Conservation (phyloP, 2,329 filamentous ascomycete species). For the Aspergillus amoenus region DNA sequence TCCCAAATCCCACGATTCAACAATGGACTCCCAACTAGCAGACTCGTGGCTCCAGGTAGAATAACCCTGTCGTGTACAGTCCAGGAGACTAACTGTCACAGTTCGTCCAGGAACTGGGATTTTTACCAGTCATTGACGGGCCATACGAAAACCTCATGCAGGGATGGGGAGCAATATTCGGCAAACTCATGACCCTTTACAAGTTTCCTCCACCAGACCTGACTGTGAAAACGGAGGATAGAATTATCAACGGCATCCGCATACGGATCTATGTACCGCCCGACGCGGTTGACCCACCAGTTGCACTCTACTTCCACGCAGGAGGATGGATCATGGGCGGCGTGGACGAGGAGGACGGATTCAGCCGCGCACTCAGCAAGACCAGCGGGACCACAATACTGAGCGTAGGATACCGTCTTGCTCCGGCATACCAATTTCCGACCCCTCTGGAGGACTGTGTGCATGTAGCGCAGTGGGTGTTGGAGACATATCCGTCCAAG, state of each 20-base stretch:
- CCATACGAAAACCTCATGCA: neutral
- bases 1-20: neutral
- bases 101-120: conserved; percentile 1
- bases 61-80: too few relatives aligned
- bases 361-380: conserved; percentile 4
- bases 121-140: neutral
- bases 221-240: conserved; percentile 4
- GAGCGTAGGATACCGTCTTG: conserved; percentile 20
- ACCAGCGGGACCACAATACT: neutral
- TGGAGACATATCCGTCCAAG: conserved; percentile 3
- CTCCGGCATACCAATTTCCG: conserved; percentile 18
- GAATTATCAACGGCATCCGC: neutral
- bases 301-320: conserved; percentile 15
- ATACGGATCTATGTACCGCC: conserved; percentile 7
- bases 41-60: neutral
- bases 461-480: conserved; percentile 7
- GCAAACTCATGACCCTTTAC: neutral
- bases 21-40: neutral
- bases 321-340: conserved; percentile 17
- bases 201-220: neutral
- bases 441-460: conserved; percentile 14
- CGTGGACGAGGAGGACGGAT: conserved; percentile 9
- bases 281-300: conserved; percentile 45
- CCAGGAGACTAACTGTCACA: neutral
- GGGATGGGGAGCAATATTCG: neutral